These are phyloP conservation scores for Colletotrichum eleusines DNA, from an alignment of 2,329 filamentous ascomycete species.

Conservation along the genomic window DNA sequence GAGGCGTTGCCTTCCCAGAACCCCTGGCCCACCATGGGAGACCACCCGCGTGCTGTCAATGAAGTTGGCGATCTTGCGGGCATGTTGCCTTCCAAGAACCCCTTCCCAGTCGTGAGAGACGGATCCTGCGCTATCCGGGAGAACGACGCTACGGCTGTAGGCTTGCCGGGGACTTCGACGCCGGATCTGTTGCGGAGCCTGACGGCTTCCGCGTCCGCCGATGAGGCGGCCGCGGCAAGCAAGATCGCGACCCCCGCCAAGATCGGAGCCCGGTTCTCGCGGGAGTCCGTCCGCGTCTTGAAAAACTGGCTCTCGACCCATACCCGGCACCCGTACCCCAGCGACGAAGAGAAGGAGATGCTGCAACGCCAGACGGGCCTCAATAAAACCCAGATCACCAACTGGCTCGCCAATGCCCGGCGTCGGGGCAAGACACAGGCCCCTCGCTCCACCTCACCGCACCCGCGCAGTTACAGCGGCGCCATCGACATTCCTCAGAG, in stretches of 20 bases:
- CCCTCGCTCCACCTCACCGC: slow-evolving; percentile 76
- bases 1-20: slow-evolving; percentile 47
- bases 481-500: slow-evolving; percentile 81
- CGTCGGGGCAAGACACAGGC: slow-evolving; percentile 82
- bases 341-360: slow-evolving; percentile 85
- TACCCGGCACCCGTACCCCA: slow-evolving; percentile 86
- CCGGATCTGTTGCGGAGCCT: slow-evolving; percentile 47
- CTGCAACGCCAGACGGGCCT: slow-evolving; percentile 84
- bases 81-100: slow-evolving; percentile 49
- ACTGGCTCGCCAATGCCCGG: slow-evolving; percentile 92
- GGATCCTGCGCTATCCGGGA: slow-evolving; percentile 51
- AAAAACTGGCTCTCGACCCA: slow-evolving; percentile 89
- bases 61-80: slow-evolving; percentile 43
- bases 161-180: slow-evolving; percentile 30
- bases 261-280: slow-evolving; percentile 80
- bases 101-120: slow-evolving; percentile 29
- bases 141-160: slow-evolving; percentile 48
- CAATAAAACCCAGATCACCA: slow-evolving; percentile 85
- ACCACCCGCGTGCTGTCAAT: slow-evolving; percentile 47
- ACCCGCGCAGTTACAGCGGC: slow-evolving; percentile 69
- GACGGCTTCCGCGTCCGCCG: slow-evolving; percentile 41
- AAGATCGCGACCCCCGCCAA: slow-evolving; percentile 63
- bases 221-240: slow-evolving; percentile 43
- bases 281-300: slow-evolving; percentile 82
- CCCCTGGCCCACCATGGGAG: slow-evolving; percentile 37